Percentiles rank a stretch among this genome's conserved stretches.
Evolutionary conservation across 1,284 basidiomycete species (phyloP).

Genomic region (Boletus semigastroideus): DNA sequence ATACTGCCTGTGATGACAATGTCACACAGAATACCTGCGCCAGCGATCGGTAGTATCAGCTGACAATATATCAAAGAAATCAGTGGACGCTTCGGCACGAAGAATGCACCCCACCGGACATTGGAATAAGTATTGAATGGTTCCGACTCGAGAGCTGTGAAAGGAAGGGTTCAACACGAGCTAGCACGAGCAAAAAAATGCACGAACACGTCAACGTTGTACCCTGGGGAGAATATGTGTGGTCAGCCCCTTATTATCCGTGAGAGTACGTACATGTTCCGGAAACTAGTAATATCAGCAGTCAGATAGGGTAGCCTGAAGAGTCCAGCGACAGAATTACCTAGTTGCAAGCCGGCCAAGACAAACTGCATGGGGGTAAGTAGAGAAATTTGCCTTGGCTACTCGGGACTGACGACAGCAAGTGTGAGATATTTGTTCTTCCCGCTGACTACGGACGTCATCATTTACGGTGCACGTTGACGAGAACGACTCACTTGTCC

Average conservation of each 20-base stretch:
- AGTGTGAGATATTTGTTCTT: conserved; percentile 10
- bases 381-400: not conserved
- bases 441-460: conserved; percentile 13
- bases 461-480: not conserved
- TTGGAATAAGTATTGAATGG: conserved; percentile 6
- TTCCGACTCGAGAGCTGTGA: conserved; percentile 4
- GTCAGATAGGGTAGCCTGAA: too few relatives aligned
- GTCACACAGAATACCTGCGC: conserved; percentile 3
- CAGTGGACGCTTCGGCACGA: not conserved
- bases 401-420: conserved; percentile 4
- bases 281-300: not conserved
- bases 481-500: conserved; percentile 11
- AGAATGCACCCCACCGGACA: conserved; percentile 6
- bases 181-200: not conserved
- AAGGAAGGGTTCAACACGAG: not conserved
- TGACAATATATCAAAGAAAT: not conserved
- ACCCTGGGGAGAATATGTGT: conserved; percentile 3
- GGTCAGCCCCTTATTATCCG: not conserved
- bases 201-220: conserved; percentile 9
- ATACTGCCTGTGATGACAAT: conserved; percentile 3
- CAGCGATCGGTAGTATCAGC: conserved; percentile 2
- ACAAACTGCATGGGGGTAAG: conserved; percentile 1
- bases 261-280: conserved; percentile 6
- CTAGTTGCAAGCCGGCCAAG: not conserved
- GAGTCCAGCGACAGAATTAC: not conserved